phyloP scores from a whole-genome alignment of 768 basidiomycete genomes.

The Auriscalpium orientale region DNA sequence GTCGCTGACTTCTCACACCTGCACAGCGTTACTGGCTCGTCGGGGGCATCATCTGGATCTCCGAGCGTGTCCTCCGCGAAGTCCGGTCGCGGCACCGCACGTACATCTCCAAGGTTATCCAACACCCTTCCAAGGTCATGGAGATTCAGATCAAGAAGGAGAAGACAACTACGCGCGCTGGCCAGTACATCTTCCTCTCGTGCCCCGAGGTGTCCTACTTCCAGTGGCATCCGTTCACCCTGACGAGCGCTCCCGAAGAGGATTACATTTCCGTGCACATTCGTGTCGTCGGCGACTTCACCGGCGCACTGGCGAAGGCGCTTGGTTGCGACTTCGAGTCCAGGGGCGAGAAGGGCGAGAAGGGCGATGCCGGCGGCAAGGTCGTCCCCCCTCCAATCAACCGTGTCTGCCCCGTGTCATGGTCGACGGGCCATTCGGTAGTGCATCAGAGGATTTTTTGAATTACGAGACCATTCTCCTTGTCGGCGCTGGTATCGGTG shows the following conservation, averaged over 20 bases:
- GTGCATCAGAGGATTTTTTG: slow-evolving; percentile 84
- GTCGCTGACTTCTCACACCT: background rate
- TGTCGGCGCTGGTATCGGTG: slow-evolving; percentile 93
- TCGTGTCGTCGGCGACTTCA: slow-evolving; percentile 89
- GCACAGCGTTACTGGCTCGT: slow-evolving; percentile 80
- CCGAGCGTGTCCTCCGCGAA: slow-evolving; percentile 88
- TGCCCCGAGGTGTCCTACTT: slow-evolving; percentile 92
- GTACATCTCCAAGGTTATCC: slow-evolving; percentile 90
- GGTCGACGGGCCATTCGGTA: slow-evolving; percentile 95
- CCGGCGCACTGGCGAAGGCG: slow-evolving; percentile 67
- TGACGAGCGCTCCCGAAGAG: slow-evolving; percentile 84
- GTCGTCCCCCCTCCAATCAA: slow-evolving; percentile 62
- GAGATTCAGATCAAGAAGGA: slow-evolving; percentile 98
- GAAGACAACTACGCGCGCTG: slow-evolving; percentile 72
- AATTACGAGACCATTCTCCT: slow-evolving; percentile 85
- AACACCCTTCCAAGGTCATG: slow-evolving; percentile 90
- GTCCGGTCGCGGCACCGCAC: slow-evolving; percentile 85
- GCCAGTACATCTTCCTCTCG: slow-evolving; percentile 88
- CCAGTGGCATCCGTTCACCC: slow-evolving; percentile 97
- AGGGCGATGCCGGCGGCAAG: slow-evolving; percentile 43
- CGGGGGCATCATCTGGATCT: slow-evolving; percentile 80
- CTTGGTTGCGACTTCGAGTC: slow-evolving; percentile 78
- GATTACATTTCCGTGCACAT: slow-evolving; percentile 94
- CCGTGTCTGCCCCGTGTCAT: slow-evolving; percentile 81
- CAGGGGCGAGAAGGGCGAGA: slow-evolving; percentile 39